Evolutionary conservation across 164 flowering plant species (phyloP), one percentile per base, ranked within the genome.

Genomic region (Platanus orientalis): DNA sequence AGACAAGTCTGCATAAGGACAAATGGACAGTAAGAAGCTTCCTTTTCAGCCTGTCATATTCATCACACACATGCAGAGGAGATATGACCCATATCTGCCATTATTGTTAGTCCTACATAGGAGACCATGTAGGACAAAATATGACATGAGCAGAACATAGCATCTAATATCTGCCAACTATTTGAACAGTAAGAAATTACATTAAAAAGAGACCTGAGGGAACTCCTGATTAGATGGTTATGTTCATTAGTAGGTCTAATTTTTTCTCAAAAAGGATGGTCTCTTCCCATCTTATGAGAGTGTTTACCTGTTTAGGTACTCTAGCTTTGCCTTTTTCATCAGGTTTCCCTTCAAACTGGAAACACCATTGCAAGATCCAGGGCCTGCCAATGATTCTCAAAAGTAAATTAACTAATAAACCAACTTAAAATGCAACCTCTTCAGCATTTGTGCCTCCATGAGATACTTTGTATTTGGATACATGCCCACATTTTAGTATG

Each of bases 291-390:
- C 42, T 48, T 16, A 36, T 13, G 3, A 49, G 59, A 50, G 36
- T 17, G 13, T 58, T 45, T 71, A 90, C 96, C 98, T 88, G 68
- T 88, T 87, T 52, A 83, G 76, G 55, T 65, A 75, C 16, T 90
- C 96, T 57, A 80, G 32, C 72, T 75, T 94, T 55, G 96, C 79
- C 73, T 94, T 89, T 81, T 89, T 94, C 96, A 94, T 89, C 70
- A 94, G 64, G 69, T 76, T 85, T 75, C 91, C 80, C 77, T 87
- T 94, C 36, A 58, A 30, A 67, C 78, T 77, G 56, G 86, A 73
- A 53, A 79, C 53, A 49, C 59, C 76, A 72, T 60, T 68, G 52
- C 79, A 79, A 66, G 75, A 56, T 44, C 84, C 88, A 68, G 68
- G 70, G 24, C 84, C 90, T 87, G 67, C 56, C 61, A 66, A 72